Evolutionary conservation across 345 rosid genomes (phyloP).

Genomic region (Brassica rapa): DNA sequence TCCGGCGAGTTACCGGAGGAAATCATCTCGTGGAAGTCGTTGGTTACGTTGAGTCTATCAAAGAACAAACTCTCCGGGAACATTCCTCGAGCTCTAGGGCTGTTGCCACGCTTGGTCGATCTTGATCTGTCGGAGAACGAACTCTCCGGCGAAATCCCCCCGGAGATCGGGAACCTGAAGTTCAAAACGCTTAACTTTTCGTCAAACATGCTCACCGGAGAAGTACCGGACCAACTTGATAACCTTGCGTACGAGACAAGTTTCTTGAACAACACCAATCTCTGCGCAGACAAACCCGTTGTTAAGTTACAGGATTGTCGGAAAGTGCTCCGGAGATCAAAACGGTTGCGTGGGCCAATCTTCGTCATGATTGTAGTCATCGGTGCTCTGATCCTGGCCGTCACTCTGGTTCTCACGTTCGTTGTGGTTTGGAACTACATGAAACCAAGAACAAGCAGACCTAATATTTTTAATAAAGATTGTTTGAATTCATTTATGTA

Average conservation of each 20-base stretch:
- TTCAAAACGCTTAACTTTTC: conserved; percentile 59
- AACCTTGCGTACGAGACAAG: conserved; percentile 68
- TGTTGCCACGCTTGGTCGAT: conserved; percentile 49
- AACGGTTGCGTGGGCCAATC: conserved; percentile 45
- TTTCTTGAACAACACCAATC: conserved; percentile 69
- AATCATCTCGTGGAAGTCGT: conserved; percentile 67
- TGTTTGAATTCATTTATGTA: too few relatives aligned
- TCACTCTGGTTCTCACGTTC: conserved; percentile 38
- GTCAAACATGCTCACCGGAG: conserved; percentile 69
- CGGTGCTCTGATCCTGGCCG: conserved; percentile 39
- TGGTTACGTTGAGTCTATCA: conserved; percentile 57
- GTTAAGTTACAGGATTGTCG: conserved; percentile 59
- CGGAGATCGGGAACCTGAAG: conserved; percentile 52
- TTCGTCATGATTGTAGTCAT: conserved; percentile 53
- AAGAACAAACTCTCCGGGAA: conserved; percentile 64
- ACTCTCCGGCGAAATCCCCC: conserved; percentile 69
- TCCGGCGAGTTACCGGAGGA: conserved; percentile 67
- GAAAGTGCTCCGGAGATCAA: conserved; percentile 24
- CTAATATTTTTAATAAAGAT: background rate
- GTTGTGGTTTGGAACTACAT: conserved; percentile 51
- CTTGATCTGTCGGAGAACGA: conserved; percentile 75
- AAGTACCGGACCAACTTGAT: conserved; percentile 54
- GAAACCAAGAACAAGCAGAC: conserved; percentile 38
- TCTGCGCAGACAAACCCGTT: conserved; percentile 57
- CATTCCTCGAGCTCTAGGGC: conserved; percentile 65